A percentile compares a stretch with the other conserved stretches of the same genome.
phyloP scores from a whole-genome alignment of 1,139 yeast species.

The Zygoascus sp. region DNA sequence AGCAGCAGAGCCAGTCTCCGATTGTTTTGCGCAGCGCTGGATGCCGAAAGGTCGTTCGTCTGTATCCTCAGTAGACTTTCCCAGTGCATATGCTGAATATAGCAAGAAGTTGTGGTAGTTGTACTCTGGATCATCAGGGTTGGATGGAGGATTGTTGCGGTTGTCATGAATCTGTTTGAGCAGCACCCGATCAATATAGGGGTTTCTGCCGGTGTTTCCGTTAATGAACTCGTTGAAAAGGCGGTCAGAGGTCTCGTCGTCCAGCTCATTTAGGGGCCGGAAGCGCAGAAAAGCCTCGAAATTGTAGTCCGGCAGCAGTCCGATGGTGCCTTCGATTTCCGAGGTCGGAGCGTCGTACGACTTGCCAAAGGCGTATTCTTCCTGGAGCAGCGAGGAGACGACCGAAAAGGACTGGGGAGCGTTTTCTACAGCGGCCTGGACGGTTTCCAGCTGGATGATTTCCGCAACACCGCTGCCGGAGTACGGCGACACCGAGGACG shows the following conservation, averaged over 20 bases:
- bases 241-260: slow-evolving; percentile 20
- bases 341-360: slow-evolving; percentile 2
- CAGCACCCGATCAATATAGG: slow-evolving; percentile 23
- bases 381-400: slow-evolving; percentile 29
- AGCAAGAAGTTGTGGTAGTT: slow-evolving; percentile 25
- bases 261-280: slow-evolving; percentile 22
- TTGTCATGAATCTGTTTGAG: slow-evolving; percentile 22
- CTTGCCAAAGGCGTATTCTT: slow-evolving; percentile 18
- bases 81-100: slow-evolving; percentile 25
- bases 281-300: slow-evolving; percentile 25
- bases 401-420: slow-evolving; percentile 32
- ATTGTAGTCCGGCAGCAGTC: slow-evolving; percentile 27
- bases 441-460: slow-evolving; percentile 5
- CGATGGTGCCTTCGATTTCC: slow-evolving; percentile 17
- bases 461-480: no score
- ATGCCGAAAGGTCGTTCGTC: slow-evolving; percentile 1
- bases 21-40: not conserved
- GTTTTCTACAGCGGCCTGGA: slow-evolving; percentile 14
- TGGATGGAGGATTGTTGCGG: slow-evolving; percentile 19
- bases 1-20: not conserved
- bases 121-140: slow-evolving; percentile 23
- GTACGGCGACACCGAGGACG: not conserved
- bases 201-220: slow-evolving; percentile 23
- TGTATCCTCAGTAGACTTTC: slow-evolving; percentile 13
- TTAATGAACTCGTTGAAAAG: slow-evolving; percentile 21